These are phyloP conservation scores for Fusarium luffae DNA, from an alignment of 2,329 filamentous ascomycete species.

Conservation along the genomic window DNA sequence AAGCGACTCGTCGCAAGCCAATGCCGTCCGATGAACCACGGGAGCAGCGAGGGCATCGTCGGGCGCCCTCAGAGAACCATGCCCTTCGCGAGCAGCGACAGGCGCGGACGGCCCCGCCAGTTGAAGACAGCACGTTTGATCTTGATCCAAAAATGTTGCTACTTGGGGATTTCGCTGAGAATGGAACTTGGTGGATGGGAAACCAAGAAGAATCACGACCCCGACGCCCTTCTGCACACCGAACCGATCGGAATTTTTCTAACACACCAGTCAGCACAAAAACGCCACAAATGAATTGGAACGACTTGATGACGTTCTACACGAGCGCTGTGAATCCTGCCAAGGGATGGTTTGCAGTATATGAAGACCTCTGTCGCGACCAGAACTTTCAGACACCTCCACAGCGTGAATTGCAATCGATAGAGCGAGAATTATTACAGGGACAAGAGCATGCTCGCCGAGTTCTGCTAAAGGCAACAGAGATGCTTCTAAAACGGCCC, in stretches of 20 bases:
- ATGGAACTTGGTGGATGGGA: slow-evolving; percentile 85
- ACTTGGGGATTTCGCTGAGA: slow-evolving; percentile 81
- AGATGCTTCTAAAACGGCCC: slow-evolving; percentile 83
- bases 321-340: slow-evolving; percentile 74
- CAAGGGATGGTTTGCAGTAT: slow-evolving; percentile 70
- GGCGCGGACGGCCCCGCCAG: slow-evolving; percentile 28
- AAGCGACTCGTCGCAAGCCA: slow-evolving; percentile 45
- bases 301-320: slow-evolving; percentile 79
- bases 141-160: slow-evolving; percentile 80
- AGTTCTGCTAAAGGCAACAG: slow-evolving; percentile 79
- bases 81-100: slow-evolving; percentile 30
- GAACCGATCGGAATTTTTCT: slow-evolving; percentile 31
- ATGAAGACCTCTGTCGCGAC: slow-evolving; percentile 60
- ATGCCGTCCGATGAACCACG: slow-evolving; percentile 50
- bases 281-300: slow-evolving; percentile 81
- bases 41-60: slow-evolving; percentile 37
- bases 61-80: slow-evolving; percentile 54
- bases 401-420: slow-evolving; percentile 53
- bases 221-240: slow-evolving; percentile 31
- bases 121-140: slow-evolving; percentile 54
- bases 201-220: slow-evolving; percentile 55
- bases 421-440: slow-evolving; percentile 61
- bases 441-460: slow-evolving; percentile 77
- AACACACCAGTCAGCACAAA: slow-evolving; percentile 36
- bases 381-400: slow-evolving; percentile 48